Conservation (phyloP, 495 filamentous ascomycete genomes). For the Talaromyces ruber region DNA sequence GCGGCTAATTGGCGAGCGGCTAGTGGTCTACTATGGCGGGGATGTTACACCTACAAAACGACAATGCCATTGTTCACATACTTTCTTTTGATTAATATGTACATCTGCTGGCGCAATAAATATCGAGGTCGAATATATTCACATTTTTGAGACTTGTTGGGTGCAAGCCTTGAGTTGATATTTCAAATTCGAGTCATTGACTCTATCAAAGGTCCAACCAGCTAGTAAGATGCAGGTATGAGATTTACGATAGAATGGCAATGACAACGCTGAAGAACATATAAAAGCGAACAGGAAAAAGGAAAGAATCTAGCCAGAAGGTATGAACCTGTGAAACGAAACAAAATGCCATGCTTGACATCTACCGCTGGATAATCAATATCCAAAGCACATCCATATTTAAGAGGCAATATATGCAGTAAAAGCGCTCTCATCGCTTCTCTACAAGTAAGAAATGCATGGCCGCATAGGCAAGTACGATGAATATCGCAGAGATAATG, state of each 20-base stretch:
- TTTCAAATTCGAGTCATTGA: background rate
- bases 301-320: background rate
- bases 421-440: conserved; percentile 51
- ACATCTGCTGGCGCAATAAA: background rate
- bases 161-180: background rate
- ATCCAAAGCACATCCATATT: background rate
- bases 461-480: conserved; percentile 80
- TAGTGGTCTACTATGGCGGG: background rate
- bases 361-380: background rate
- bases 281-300: background rate
- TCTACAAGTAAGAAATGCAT: conserved; percentile 94
- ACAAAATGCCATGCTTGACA: background rate
- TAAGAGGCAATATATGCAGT: conserved; percentile 1
- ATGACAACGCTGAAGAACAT: background rate
- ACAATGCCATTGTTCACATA: background rate
- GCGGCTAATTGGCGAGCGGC: background rate
- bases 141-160: background rate
- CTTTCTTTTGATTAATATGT: background rate
- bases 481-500: conserved; percentile 72
- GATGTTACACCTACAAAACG: background rate
- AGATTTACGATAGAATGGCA: background rate
- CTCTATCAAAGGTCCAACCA: background rate
- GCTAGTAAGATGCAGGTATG: background rate
- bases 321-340: background rate
- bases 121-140: background rate